These are phyloP conservation scores for Aspergillus ochraceus DNA, from an alignment of 2,329 filamentous ascomycete genomes.

Conservation along the genomic window DNA sequence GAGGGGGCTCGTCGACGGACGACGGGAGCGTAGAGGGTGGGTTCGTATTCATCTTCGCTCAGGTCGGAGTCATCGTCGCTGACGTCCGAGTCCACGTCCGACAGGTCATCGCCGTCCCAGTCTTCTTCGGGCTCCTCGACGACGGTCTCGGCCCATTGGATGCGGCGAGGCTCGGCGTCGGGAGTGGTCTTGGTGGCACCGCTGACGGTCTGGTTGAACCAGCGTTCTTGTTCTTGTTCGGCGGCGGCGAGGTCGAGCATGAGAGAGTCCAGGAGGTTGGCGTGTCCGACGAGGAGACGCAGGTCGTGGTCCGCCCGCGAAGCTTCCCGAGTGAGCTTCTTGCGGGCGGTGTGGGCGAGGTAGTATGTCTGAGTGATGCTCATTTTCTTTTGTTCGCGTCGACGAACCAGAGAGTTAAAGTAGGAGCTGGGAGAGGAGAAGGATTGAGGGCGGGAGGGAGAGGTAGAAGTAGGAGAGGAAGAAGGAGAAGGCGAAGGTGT, in stretches of 20 bases:
- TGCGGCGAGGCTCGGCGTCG: conserved; percentile 63
- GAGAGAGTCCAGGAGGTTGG: conserved; percentile 93
- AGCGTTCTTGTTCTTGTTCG: conserved; percentile 91
- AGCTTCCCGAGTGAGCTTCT: conserved; percentile 93
- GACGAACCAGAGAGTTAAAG: conserved; percentile 41
- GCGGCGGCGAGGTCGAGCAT: conserved; percentile 91
- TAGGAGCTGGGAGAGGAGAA: conserved; percentile 36
- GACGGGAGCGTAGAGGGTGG: conserved; percentile 39
- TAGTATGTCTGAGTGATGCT: conserved; percentile 98
- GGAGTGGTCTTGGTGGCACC: conserved; percentile 59
- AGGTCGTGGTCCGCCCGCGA: conserved; percentile 90
- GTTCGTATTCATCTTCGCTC: conserved; percentile 32
- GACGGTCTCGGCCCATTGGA: conserved; percentile 84
- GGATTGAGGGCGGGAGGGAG: conserved; percentile 22
- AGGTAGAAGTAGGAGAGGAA: conserved; percentile 16
- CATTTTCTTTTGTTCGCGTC: conserved; percentile 75
- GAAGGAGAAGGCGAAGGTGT: conserved; percentile 12
- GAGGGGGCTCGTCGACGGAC: conserved; percentile 31
- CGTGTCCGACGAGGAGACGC: conserved; percentile 91
- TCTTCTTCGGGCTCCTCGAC: conserved; percentile 73
- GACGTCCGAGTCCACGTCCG: conserved; percentile 55
- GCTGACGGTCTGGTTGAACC: conserved; percentile 95
- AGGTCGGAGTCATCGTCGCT: conserved; percentile 57
- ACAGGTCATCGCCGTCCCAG: conserved; percentile 65
- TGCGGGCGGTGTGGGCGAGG: conserved; percentile 92